A percentile compares a stretch with the other conserved stretches of the same genome.
phyloP scores from a whole-genome alignment of 2,329 filamentous ascomycete genomes.

The Aureobasidium sp. region DNA sequence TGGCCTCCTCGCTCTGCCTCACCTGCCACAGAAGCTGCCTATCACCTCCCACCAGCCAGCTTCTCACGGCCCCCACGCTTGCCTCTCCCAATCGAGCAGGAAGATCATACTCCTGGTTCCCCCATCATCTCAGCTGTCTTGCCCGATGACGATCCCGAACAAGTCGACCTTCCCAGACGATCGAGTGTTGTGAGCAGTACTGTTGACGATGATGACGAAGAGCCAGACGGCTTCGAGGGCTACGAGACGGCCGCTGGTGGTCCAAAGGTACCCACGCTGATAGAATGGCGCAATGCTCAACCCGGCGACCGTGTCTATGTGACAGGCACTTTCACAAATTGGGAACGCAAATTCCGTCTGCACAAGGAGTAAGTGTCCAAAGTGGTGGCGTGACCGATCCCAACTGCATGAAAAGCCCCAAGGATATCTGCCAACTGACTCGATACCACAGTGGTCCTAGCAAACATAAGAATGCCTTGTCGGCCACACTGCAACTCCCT shows the following conservation, averaged over 20 bases:
- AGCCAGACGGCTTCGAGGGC: slow-evolving; percentile 56
- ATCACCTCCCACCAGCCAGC: slow-evolving; percentile 35
- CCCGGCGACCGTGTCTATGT: slow-evolving; percentile 89
- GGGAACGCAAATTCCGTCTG: slow-evolving; percentile 89
- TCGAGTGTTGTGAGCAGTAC: slow-evolving; percentile 50
- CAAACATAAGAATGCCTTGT: slow-evolving; percentile 53
- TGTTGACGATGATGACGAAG: slow-evolving; percentile 70
- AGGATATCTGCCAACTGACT: slow-evolving; percentile 5
- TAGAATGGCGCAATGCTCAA: slow-evolving; percentile 66
- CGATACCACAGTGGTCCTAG: slow-evolving; percentile 23
- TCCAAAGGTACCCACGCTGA: slow-evolving; percentile 71
- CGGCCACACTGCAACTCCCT: slow-evolving; percentile 72
- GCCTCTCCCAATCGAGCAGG: slow-evolving; percentile 88
- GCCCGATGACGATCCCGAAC: slow-evolving; percentile 40
- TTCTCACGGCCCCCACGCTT: slow-evolving; percentile 72
- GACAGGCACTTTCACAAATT: slow-evolving; percentile 94
- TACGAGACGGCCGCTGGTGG: slow-evolving; percentile 53
- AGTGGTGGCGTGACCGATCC: slow-evolving; percentile 5
- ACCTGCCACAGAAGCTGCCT: slow-evolving; percentile 25
- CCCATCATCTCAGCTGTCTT: slow-evolving; percentile 68
- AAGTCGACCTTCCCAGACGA: slow-evolving; percentile 46
- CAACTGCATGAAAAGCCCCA: not conserved
- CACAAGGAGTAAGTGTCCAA: slow-evolving; percentile 67
- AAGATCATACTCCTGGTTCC: slow-evolving; percentile 80
- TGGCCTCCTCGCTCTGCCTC: slow-evolving; percentile 20